A percentile compares a stretch with the other conserved stretches of the same genome.
These are phyloP conservation scores for Castanea sativa DNA, from an alignment of 306 rosid genomes.

Conservation along the genomic window DNA sequence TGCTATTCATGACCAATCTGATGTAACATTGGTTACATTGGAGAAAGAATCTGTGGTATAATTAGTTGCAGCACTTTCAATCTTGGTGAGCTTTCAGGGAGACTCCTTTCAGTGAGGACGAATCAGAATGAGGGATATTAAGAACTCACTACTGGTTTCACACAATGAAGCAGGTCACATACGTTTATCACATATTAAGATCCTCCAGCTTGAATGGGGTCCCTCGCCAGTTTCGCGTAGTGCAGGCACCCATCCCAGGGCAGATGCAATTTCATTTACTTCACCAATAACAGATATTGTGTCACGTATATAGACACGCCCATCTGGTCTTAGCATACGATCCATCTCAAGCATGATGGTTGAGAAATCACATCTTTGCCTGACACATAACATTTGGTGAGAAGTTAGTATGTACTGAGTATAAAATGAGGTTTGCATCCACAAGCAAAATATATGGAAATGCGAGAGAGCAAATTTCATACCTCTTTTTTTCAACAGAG, in stretches of 20 bases:
- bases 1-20: conserved; percentile 7
- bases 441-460: background rate
- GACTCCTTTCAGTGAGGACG: background rate
- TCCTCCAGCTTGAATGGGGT: conserved; percentile 78
- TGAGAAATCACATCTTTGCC: conserved; percentile 68
- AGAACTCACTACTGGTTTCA: background rate
- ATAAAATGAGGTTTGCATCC: background rate
- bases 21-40: conserved; percentile 1
- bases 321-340: conserved; percentile 80
- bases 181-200: conserved; percentile 66
- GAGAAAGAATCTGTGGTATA: background rate
- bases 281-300: conserved; percentile 46
- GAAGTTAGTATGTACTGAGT: conserved; percentile 4
- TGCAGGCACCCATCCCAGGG: conserved; percentile 62
- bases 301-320: conserved; percentile 80
- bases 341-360: conserved; percentile 91
- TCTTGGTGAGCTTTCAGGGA: conserved; percentile 13
- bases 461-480: conserved; percentile 6
- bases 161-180: conserved; percentile 35
- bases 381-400: background rate
- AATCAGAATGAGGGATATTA: background rate
- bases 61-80: conserved; percentile 28
- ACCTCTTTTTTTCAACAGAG: conserved; percentile 76
- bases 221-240: conserved; percentile 76
- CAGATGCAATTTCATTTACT: conserved; percentile 57